Conservation (phyloP, 805 yeast genomes). For the Yarrowia keelungensis region DNA sequence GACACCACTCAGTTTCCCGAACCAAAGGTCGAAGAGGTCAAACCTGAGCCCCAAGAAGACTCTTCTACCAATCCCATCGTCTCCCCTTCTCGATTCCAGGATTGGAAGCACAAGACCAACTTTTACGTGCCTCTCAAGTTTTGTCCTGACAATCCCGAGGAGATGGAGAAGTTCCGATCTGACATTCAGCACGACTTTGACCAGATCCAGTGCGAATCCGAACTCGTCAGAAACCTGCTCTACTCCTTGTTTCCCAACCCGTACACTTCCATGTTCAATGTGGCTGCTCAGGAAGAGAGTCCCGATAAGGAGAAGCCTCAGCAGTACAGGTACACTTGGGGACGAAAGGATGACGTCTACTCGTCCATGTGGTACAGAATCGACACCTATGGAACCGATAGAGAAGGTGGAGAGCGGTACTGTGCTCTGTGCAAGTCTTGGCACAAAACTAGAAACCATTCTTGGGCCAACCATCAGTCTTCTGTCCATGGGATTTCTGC, state of each 20-base stretch:
- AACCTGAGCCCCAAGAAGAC: background rate
- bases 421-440: slow-evolving; percentile 14
- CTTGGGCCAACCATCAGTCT: slow-evolving; percentile 15
- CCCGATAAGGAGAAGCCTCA: slow-evolving; percentile 6
- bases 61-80: background rate
- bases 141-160: background rate
- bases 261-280: background rate
- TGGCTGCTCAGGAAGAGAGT: background rate
- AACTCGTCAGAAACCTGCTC: slow-evolving; percentile 8
- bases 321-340: background rate
- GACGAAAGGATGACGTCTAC: slow-evolving; percentile 8
- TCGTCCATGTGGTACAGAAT: slow-evolving; percentile 18
- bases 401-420: slow-evolving; percentile 14
- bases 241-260: slow-evolving; percentile 5
- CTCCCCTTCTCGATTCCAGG: background rate
- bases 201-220: slow-evolving; percentile 7
- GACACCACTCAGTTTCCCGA: too few species aligned
- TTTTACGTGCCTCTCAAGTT: background rate
- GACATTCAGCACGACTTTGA: background rate
- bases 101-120: background rate
- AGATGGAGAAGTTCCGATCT: background rate
- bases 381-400: background rate
- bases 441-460: slow-evolving; percentile 15
- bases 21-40: too few species aligned
- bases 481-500: slow-evolving; percentile 3